Percentiles rank a stretch among this genome's conserved stretches.
Conservation (phyloP, 306 rosid genomes). For the Vigna reflexopilosa region DNA sequence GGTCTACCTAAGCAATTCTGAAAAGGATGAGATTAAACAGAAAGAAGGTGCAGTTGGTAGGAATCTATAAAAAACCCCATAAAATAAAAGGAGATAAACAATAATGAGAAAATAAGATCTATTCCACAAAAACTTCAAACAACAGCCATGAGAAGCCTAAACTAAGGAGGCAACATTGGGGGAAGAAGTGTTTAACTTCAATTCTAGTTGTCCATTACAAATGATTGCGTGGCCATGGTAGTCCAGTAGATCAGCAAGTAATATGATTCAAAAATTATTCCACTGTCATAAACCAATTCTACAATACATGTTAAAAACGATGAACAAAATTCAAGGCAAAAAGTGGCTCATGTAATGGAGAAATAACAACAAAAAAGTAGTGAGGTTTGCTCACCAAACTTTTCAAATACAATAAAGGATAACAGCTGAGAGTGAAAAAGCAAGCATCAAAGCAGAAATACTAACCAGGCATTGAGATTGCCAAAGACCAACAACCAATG, state of each 20-base stretch:
- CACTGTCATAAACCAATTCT: conserved; percentile 42
- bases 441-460: conserved; percentile 39
- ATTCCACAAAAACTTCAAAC: not conserved
- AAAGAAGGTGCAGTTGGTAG: not conserved
- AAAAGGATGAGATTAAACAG: not conserved
- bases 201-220: not conserved
- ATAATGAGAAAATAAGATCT: not conserved
- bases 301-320: conserved; percentile 40
- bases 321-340: conserved; percentile 30
- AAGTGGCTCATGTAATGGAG: conserved; percentile 9
- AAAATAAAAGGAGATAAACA: not conserved
- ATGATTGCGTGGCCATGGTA: too few relatives aligned
- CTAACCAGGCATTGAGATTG: conserved; percentile 39
- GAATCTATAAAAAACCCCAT: not conserved
- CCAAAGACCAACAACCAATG: not conserved
- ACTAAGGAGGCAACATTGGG: conserved; percentile 14
- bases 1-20: not conserved
- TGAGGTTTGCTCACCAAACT: conserved; percentile 38
- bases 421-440: conserved; percentile 33
- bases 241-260: not conserved
- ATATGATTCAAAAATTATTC: conserved; percentile 33
- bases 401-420: conserved; percentile 35
- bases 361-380: conserved; percentile 32
- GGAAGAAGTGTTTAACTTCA: not conserved
- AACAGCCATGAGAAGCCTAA: conserved; percentile 8